Evolutionary conservation across 2,329 filamentous ascomycete genomes (phyloP).

Genomic region (Fusarium liriodendri): DNA sequence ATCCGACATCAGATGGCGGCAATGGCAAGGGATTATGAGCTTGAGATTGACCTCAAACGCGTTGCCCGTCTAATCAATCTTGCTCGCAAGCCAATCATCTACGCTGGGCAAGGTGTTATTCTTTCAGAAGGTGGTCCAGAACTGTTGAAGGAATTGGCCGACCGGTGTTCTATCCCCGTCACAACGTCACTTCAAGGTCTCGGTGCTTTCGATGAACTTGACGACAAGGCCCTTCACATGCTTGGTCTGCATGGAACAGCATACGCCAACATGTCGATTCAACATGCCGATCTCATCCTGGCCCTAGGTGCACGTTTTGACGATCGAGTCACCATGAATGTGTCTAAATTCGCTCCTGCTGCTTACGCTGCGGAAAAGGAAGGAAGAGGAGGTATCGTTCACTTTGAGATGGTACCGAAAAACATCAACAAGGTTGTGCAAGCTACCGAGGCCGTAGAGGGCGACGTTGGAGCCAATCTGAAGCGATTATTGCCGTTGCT

Average conservation of each 20-base stretch:
- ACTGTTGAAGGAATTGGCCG: conserved; percentile 83
- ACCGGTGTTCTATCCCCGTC: conserved; percentile 92
- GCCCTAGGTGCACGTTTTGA: conserved; percentile 95
- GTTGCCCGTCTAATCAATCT: conserved; percentile 86
- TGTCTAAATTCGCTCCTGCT: conserved; percentile 88
- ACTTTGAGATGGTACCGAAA: conserved; percentile 99
- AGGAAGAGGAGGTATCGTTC: conserved; percentile 91
- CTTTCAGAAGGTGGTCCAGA: conserved; percentile 81
- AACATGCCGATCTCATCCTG: conserved; percentile 95
- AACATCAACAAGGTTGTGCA: conserved; percentile 99
- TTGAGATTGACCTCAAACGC: conserved; percentile 77
- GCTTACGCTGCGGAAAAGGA: conserved; percentile 87
- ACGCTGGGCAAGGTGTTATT: conserved; percentile 91
- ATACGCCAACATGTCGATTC: conserved; percentile 98
- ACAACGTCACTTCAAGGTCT: conserved; percentile 96
- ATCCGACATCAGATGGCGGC: conserved; percentile 44
- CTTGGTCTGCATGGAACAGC: conserved; percentile 97
- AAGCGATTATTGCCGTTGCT: conserved; percentile 79
- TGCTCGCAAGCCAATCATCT: conserved; percentile 94
- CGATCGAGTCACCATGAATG: conserved; percentile 87
- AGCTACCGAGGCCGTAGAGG: conserved; percentile 95
- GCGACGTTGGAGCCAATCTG: conserved; percentile 87
- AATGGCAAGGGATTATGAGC: conserved; percentile 81
- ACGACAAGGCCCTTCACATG: conserved; percentile 97
- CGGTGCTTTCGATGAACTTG: conserved; percentile 91